These are phyloP conservation scores for Aegilops bicornis DNA, from an alignment of 176 grass and related monocot genomes.

Conservation along the genomic window DNA sequence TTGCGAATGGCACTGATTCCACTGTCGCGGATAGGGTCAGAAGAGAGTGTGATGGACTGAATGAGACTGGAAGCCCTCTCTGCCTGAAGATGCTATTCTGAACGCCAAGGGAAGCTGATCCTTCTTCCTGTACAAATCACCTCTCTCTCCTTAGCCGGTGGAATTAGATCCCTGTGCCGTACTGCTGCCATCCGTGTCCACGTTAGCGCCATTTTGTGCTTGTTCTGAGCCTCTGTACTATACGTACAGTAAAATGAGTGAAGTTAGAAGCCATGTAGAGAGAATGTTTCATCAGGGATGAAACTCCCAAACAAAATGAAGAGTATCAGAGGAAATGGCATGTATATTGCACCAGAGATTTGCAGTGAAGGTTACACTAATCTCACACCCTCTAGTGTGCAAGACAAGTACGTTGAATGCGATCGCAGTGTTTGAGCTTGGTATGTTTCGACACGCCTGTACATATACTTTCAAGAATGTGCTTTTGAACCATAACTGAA, in stretches of 20 bases:
- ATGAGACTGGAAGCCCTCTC: conserved; percentile 16
- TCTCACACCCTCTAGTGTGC: neutral
- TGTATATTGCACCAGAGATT: neutral
- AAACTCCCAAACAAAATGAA: conserved; percentile 13
- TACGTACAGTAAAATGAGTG: neutral
- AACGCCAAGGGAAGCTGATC: conserved; percentile 12
- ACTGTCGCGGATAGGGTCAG: conserved; percentile 1
- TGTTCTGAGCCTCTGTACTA: neutral
- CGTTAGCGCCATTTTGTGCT: conserved; percentile 10
- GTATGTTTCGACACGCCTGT: neutral
- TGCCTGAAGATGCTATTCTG: conserved; percentile 39
- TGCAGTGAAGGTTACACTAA: neutral
- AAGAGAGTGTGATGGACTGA: conserved; percentile 5
- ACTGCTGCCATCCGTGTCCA: neutral
- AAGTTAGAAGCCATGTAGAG: neutral
- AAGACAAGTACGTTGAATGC: neutral
- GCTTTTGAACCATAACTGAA: neutral
- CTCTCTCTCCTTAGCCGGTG: conserved; percentile 13
- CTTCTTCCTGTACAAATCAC: neutral
- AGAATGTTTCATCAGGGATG: neutral
- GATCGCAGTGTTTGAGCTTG: neutral
- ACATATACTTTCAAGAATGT: neutral
- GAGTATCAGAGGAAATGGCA: neutral
- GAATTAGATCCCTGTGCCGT: conserved; percentile 29
- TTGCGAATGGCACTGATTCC: conserved; percentile 5